A percentile compares a stretch with the other conserved stretches of the same genome.
phyloP scores from a whole-genome alignment of 176 grass and related monocot genomes.

The Themeda triandra region DNA sequence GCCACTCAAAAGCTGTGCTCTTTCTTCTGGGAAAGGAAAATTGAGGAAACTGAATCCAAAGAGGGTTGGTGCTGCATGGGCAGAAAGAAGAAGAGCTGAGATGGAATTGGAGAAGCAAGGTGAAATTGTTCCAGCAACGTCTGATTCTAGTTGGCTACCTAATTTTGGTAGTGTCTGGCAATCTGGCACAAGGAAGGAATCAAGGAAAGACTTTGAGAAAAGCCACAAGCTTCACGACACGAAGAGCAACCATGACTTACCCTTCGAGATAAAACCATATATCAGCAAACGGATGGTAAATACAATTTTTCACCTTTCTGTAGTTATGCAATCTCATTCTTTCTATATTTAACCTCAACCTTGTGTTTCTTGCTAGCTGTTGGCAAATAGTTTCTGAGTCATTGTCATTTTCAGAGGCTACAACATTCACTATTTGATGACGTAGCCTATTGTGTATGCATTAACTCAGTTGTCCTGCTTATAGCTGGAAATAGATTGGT shows the following conservation, averaged over 20 bases:
- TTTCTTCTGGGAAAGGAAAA: slow-evolving; percentile 37
- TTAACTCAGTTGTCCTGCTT: not conserved
- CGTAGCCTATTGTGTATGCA: not conserved
- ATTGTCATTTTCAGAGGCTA: not conserved
- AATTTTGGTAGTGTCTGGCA: slow-evolving; percentile 96
- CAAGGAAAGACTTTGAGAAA: slow-evolving; percentile 78
- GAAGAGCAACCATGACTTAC: slow-evolving; percentile 29
- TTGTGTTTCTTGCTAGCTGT: not conserved
- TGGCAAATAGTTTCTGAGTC: not conserved
- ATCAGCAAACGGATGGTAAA: slow-evolving; percentile 92
- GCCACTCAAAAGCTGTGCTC: not conserved
- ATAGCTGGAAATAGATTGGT: slow-evolving; percentile 2
- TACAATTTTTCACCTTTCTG: slow-evolving; percentile 15
- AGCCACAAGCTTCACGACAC: slow-evolving; percentile 37
- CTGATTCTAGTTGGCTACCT: slow-evolving; percentile 79
- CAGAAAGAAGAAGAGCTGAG: slow-evolving; percentile 82
- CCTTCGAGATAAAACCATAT: slow-evolving; percentile 74
- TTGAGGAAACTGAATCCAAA: slow-evolving; percentile 80
- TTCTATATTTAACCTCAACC: not conserved
- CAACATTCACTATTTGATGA: not conserved
- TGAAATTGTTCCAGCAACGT: slow-evolving; percentile 41
- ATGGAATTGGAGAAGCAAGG: slow-evolving; percentile 78
- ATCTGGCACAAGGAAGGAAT: slow-evolving; percentile 84
- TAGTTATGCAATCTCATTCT: not conserved
- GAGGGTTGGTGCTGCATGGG: slow-evolving; percentile 92